Conservation (phyloP, 2,329 filamentous ascomycete genomes). For the Trichophyton mentagrophytes region DNA sequence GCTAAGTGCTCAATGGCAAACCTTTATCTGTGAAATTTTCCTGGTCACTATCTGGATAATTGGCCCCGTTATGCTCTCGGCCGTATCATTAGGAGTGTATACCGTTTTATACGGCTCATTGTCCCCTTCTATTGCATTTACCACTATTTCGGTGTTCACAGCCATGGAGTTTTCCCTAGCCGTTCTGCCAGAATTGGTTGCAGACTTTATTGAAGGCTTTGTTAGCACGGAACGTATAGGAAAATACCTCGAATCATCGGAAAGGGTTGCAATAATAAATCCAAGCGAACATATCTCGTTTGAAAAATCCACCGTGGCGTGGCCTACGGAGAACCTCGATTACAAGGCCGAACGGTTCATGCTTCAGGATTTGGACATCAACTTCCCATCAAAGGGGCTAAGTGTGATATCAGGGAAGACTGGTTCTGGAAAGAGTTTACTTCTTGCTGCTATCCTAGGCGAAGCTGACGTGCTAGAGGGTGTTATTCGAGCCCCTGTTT, state of each 20-base stretch:
- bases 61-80: conserved; percentile 60
- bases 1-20: conserved; percentile 51
- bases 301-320: conserved; percentile 55
- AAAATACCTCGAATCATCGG: conserved; percentile 54
- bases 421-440: conserved; percentile 62
- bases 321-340: conserved; percentile 53
- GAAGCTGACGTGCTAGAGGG: conserved; percentile 59
- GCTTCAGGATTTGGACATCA: conserved; percentile 50
- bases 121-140: conserved; percentile 63
- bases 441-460: conserved; percentile 61
- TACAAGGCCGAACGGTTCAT: conserved; percentile 50
- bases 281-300: conserved; percentile 51
- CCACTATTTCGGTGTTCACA: conserved; percentile 61
- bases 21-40: conserved; percentile 51
- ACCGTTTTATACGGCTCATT: conserved; percentile 50
- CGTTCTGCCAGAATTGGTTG: conserved; percentile 59
- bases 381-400: conserved; percentile 55
- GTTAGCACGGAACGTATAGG: conserved; percentile 63
- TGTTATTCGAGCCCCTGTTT: conserved; percentile 39
- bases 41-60: conserved; percentile 58
- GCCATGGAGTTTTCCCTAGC: conserved; percentile 60
- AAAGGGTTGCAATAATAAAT: conserved; percentile 44
- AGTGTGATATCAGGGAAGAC: conserved; percentile 67
- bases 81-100: conserved; percentile 57
- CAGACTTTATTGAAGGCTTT: conserved; percentile 56